phyloP scores from a whole-genome alignment of 2,329 filamentous ascomycete species.

The Apiospora hydei region DNA sequence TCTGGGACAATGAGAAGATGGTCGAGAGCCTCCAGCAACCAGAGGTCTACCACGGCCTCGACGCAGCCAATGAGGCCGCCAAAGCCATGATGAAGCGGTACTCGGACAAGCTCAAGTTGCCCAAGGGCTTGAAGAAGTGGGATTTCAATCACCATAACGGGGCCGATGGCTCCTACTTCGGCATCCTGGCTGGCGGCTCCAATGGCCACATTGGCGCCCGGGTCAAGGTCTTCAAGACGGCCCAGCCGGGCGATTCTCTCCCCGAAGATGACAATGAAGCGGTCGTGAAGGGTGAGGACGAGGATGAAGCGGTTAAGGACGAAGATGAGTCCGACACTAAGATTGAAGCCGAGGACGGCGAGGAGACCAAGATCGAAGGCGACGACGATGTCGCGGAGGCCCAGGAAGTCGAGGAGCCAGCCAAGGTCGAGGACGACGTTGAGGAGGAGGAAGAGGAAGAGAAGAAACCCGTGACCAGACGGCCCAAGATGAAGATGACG shows the following conservation, averaged over 20 bases:
- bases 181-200: constrained; percentile 5
- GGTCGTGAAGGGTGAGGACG: not conserved
- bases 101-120: constrained; percentile 24
- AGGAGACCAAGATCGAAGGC: constrained; percentile 17
- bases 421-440: constrained; percentile 19
- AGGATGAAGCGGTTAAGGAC: constrained; percentile 12
- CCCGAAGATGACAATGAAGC: not conserved
- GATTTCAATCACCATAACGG: not conserved
- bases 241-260: not conserved
- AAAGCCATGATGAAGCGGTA: constrained; percentile 25
- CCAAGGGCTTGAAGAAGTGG: constrained; percentile 16
- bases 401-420: constrained; percentile 17
- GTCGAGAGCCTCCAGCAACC: constrained; percentile 25
- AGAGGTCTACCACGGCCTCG: constrained; percentile 25
- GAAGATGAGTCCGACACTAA: not conserved
- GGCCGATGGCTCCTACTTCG: constrained; percentile 22
- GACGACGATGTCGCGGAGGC: not conserved
- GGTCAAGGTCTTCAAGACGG: constrained; percentile 20
- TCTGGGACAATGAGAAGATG: constrained; percentile 24
- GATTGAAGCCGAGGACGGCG: not conserved
- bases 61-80: constrained; percentile 28
- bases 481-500: constrained; percentile 25
- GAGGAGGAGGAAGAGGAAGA: constrained; percentile 27
- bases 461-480: not conserved
- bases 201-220: constrained; percentile 14